phyloP scores from a whole-genome alignment of 2,329 filamentous ascomycete species.

The Alternaria brassicicola region DNA sequence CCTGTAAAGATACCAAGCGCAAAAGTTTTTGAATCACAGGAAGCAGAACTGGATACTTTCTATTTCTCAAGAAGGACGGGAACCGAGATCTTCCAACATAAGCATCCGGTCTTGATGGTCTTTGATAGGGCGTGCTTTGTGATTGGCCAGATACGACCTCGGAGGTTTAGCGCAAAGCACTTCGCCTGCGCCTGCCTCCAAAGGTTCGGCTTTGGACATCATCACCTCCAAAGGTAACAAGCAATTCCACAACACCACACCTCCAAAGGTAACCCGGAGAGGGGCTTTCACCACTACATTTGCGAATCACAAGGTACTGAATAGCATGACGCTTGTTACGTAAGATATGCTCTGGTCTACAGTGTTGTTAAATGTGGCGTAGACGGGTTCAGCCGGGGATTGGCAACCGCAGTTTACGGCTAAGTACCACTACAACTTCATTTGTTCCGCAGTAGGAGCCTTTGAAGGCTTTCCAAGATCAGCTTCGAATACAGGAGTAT shows the following conservation, averaged over 20 bases:
- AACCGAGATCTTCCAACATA: neutral
- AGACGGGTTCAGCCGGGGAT: too few relatives aligned
- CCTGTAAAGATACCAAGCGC: neutral
- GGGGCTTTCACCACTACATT: neutral
- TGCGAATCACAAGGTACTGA: neutral
- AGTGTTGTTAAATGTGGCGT: too few relatives aligned
- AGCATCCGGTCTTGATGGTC: neutral
- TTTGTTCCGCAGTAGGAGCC: too few relatives aligned
- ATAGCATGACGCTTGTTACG: neutral
- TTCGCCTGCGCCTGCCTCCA: neutral
- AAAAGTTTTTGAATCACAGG: neutral
- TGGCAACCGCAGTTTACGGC: too few relatives aligned
- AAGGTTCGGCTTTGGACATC: neutral
- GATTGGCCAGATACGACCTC: neutral
- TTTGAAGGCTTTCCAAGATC: too few relatives aligned
- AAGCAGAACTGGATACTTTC: neutral
- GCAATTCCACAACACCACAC: neutral
- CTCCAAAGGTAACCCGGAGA: neutral
- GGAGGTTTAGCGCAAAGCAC: neutral
- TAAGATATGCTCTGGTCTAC: neutral
- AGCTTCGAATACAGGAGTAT: too few relatives aligned
- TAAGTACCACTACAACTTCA: too few relatives aligned
- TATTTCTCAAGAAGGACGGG: neutral
- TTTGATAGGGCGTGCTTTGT: neutral
- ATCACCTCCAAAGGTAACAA: neutral